These are phyloP conservation scores for Saturnispora gosingensis DNA, from an alignment of 805 yeast species.

Conservation along the genomic window DNA sequence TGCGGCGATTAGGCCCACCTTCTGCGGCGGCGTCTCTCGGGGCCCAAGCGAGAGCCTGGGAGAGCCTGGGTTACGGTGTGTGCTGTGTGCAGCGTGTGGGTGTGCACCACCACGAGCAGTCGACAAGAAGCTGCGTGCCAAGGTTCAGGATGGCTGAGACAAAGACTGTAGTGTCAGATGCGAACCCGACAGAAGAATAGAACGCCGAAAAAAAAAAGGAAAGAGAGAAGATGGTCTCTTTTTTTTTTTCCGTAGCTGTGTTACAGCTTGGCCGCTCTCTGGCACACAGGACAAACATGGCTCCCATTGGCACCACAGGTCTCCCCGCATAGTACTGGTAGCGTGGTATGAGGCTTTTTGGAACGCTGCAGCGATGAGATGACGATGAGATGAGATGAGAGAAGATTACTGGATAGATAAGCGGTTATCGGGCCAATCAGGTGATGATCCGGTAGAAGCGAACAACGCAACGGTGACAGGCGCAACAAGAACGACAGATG, in stretches of 20 bases:
- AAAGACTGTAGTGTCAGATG: not conserved
- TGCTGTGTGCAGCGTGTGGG: not conserved
- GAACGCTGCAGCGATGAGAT: not conserved
- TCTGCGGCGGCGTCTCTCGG: not conserved
- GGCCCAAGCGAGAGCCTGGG: too few relatives aligned
- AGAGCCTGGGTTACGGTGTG: not conserved
- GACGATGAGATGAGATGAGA: slow-evolving; percentile 1
- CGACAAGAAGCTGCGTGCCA: not conserved
- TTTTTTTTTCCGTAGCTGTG: too few relatives aligned
- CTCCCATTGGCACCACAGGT: not conserved
- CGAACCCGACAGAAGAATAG: not conserved
- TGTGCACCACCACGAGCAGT: not conserved
- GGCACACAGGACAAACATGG: too few relatives aligned
- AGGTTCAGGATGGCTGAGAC: not conserved
- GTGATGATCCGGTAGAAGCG: not conserved
- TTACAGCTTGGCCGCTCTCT: too few relatives aligned
- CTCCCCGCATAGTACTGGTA: not conserved
- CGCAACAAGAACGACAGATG: not conserved
- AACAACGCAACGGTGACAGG: not conserved
- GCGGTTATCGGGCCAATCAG: not conserved
- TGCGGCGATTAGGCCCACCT: not conserved
- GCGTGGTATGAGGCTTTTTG: not conserved
- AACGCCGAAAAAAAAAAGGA: not conserved
- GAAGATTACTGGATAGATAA: not conserved
- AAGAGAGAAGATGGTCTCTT: too few relatives aligned